A percentile compares a stretch with the other conserved stretches of the same genome.
Conservation (phyloP, 1,284 basidiomycete species). For the Sphaerobolus stellatus region DNA sequence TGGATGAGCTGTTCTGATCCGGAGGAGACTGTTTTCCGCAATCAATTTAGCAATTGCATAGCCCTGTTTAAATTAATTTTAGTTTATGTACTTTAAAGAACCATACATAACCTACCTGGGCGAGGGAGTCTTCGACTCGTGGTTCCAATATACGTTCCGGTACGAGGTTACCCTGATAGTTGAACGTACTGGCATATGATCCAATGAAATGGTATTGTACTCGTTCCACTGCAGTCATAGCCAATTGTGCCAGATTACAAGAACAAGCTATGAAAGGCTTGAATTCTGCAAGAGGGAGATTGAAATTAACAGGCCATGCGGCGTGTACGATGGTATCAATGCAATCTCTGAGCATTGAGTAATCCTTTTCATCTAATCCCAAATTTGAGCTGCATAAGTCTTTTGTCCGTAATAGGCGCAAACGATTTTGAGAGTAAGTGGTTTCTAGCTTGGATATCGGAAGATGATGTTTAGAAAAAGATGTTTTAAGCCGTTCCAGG, state of each 20-base stretch:
- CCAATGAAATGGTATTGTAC: conserved; percentile 10
- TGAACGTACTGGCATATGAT: conserved; percentile 14
- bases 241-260: conserved; percentile 21
- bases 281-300: conserved; percentile 20
- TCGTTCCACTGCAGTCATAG: not conserved
- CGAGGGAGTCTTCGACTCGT: not conserved
- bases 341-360: not conserved
- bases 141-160: conserved; percentile 5
- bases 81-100: not conserved
- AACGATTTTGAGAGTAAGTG: not conserved
- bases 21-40: conserved; percentile 20
- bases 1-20: not conserved
- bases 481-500: not conserved
- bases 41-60: conserved; percentile 24
- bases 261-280: conserved; percentile 17
- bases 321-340: not conserved
- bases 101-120: conserved; percentile 1
- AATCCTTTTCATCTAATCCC: conserved; percentile 3
- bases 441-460: not conserved
- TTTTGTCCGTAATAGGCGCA: not conserved
- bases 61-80: conserved; percentile 17
- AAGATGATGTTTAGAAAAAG: not conserved
- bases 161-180: conserved; percentile 17
- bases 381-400: conserved; percentile 5
- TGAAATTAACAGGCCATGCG: conserved; percentile 30